Percentiles rank a stretch among this genome's conserved stretches.
Conservation (phyloP, 805 yeast genomes). For the Teunomyces cretensis region DNA sequence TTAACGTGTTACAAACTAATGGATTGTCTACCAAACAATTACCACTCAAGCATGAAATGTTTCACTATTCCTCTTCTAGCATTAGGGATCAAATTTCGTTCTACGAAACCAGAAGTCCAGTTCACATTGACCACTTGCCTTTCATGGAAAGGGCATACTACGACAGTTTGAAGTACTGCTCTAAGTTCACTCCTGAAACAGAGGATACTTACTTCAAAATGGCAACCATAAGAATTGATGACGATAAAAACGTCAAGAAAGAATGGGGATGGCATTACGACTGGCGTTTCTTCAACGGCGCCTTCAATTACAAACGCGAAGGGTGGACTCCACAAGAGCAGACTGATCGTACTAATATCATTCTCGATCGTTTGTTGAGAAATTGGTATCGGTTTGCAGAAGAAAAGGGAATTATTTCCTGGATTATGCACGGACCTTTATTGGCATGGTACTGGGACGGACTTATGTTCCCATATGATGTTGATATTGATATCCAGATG, state of each 20-base stretch:
- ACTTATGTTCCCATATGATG: slow-evolving; percentile 28
- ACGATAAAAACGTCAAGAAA: slow-evolving; percentile 28
- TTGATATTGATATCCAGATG: slow-evolving; percentile 29
- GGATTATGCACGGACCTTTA: slow-evolving; percentile 30
- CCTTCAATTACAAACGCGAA: slow-evolving; percentile 16
- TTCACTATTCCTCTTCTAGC: neutral
- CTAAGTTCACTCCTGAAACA: slow-evolving; percentile 22
- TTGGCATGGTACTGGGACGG: slow-evolving; percentile 33
- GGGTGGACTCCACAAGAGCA: slow-evolving; percentile 29
- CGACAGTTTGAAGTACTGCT: slow-evolving; percentile 33
- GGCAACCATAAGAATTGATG: slow-evolving; percentile 27
- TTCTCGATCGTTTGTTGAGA: slow-evolving; percentile 21
- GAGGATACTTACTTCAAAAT: slow-evolving; percentile 43
- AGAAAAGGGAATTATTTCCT: slow-evolving; percentile 24
- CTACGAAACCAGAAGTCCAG: slow-evolving; percentile 13
- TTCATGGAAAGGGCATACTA: slow-evolving; percentile 27
- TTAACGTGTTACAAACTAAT: neutral
- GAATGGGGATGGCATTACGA: slow-evolving; percentile 27
- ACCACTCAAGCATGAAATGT: neutral
- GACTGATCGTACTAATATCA: slow-evolving; percentile 14
- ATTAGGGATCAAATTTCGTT: slow-evolving; percentile 25
- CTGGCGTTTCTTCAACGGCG: slow-evolving; percentile 26
- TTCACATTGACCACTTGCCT: slow-evolving; percentile 15
- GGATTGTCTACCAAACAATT: neutral
- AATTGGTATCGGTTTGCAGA: slow-evolving; percentile 27